Base-by-base conservation (phyloP, 164 flowering plant species). In the Piper longum region DNA sequence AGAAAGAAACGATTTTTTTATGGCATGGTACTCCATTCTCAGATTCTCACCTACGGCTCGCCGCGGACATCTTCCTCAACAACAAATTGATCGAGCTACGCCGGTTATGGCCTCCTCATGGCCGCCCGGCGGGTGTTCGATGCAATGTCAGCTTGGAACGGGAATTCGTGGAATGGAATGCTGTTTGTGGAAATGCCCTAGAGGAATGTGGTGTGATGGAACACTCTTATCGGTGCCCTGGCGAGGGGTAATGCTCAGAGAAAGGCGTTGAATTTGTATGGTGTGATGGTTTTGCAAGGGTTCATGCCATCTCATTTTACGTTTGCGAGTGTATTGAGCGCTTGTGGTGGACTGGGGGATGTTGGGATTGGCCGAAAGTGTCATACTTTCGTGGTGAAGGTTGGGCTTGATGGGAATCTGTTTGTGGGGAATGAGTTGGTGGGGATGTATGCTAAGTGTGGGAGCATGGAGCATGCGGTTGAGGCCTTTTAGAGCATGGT, bases 401-500 rank as follows among this genome's bases (percentile, higher is more conserved):
- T 79, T 67, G 95, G 95, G 43, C 73, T 85, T 17, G 82, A 79
- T 51, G 43, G 57, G 19, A 87, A 89, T 67, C 56, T 78, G 61
- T 91, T 74, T 75, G 96, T 87, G n/a, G 80, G 75, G 48, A 91
- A 87, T 82, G 84, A 86, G 62, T 66, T 89, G 73, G 69, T 91
- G 71, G 68, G 76, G 17, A 77, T 91, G 86, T 91, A 91, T 75
- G 77, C 85, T 2, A 91, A 85, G 76, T 82, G 86, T 73, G 81
- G 78, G 67, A 62, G 68, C 54, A 68, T 79, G 6, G 60, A 14
- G 36, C 82, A 83, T 59, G 95, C 95, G 7, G 54, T 81, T 67
- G 67, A 63, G 58, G 77, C 73, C 60, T 85, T 89, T 72, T 66
- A 61, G 56, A 80, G 69, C 41, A 73, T 91, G 76, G 63, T 74